Evolutionary conservation across 192 early-diverging fungal genomes (phyloP), one percentile per base, ranked within the genome.

Genomic region (Geosiphon pyriformis): DNA sequence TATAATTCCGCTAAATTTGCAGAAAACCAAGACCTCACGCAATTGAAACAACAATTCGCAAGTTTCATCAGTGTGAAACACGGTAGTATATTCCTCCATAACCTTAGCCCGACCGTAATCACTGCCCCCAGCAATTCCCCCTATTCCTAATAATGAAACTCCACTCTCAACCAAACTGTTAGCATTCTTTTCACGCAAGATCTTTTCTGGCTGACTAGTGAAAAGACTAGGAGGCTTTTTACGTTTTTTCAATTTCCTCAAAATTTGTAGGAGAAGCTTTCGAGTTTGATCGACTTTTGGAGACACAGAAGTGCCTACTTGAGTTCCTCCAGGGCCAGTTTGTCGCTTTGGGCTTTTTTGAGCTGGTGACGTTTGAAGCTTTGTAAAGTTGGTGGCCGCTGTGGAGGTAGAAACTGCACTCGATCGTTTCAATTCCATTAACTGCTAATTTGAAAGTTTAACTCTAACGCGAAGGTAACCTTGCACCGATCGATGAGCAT

Each of bases 21-120:
- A 67, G 57, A 67, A 32, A 8, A 48, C 1, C 26, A 67, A 57
- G 15, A 67, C 65, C 18, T 67, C 65, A 54, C 34, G 52, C 22
- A 67, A 42, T 46, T 67, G 65, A 32, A 15, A 57, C 25, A 67
- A 42, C n/a, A 67, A 67, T 23, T 67, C 65, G 15, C 54, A 67
- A 47, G 65, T 57, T 27, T 57, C 53, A 30, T 67, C 65, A 15
- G 52, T 29, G 26, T 55, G 46, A 58, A 57, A 67, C n/a, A 33
- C 25, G 8, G 10, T 22, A 27, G 18, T 55, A 26, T 59, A 8
- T 15, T 59, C 17, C 8, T 59, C 26, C 11, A 33, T 59, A 33
- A 12, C 56, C 8, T 31, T 59, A 1, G 8, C 56, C 12, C 4
- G 17, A 4, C 26, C 56, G 53, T 27, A 17, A 55, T 25, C 12